A percentile compares a stretch with the other conserved stretches of the same genome.
Conservation (phyloP, 163 green algal species). For the Coccomyxa subellipsoidea region DNA sequence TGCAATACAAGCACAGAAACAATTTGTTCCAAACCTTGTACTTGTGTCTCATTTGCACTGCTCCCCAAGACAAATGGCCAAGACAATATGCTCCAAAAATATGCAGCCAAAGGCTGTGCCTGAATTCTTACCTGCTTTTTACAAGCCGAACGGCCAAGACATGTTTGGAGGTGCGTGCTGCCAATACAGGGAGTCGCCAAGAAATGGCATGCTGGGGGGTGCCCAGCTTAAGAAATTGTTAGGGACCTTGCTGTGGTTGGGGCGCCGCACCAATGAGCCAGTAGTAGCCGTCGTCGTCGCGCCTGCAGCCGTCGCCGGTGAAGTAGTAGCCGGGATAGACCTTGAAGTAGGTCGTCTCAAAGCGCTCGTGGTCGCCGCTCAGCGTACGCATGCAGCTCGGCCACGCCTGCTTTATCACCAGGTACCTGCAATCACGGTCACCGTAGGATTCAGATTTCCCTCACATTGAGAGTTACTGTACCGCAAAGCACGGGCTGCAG, state of each 20-base stretch:
- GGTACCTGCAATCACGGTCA: slow-evolving; percentile 26
- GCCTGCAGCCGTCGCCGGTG: slow-evolving; percentile 67
- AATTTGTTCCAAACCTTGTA: too few relatives aligned
- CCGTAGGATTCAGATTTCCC: too few relatives aligned
- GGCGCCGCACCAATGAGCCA: slow-evolving; percentile 53
- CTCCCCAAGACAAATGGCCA: too few relatives aligned
- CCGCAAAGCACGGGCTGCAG: too few relatives aligned
- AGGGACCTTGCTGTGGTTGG: neutral
- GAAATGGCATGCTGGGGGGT: neutral
- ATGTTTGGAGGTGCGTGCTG: too few relatives aligned
- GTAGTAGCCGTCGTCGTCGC: slow-evolving; percentile 75
- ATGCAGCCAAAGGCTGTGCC: too few relatives aligned
- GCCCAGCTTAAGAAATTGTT: neutral
- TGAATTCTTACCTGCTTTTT: too few relatives aligned
- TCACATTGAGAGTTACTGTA: too few relatives aligned
- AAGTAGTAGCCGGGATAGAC: slow-evolving; percentile 75
- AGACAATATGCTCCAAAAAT: too few relatives aligned
- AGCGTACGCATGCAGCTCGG: slow-evolving; percentile 82
- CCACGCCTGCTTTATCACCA: slow-evolving; percentile 78
- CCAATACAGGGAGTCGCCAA: too few relatives aligned
- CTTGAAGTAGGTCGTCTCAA: slow-evolving; percentile 77
- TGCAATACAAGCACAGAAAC: neutral
- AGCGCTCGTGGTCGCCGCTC: slow-evolving; percentile 74
- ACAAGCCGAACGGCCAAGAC: too few relatives aligned
- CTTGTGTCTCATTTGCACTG: too few relatives aligned